Conservation (phyloP, 768 basidiomycete species). For the Psilocybe sp. region DNA sequence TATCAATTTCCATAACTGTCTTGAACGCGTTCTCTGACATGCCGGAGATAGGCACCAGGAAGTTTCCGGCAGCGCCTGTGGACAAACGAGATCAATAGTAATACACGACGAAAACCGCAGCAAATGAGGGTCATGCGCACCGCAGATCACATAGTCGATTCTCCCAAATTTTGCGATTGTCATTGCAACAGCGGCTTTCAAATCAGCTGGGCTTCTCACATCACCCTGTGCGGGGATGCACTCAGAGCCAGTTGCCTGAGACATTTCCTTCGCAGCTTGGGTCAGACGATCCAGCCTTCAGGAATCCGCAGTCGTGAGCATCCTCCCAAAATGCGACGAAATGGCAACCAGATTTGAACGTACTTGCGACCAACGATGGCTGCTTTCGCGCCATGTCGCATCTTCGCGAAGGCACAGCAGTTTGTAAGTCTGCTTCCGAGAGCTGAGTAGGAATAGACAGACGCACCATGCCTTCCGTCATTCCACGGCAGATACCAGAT, state of each 20-base stretch:
- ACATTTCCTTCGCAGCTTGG: slow-evolving; percentile 68
- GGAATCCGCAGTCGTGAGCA: neutral
- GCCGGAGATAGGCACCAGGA: slow-evolving; percentile 80
- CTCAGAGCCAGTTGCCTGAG: slow-evolving; percentile 59
- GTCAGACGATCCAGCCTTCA: slow-evolving; percentile 68
- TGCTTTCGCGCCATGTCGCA: slow-evolving; percentile 80
- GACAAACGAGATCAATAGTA: slow-evolving; percentile 1
- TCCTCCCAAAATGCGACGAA: slow-evolving; percentile 1
- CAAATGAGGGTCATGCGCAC: slow-evolving; percentile 36
- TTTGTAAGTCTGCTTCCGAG: slow-evolving; percentile 2
- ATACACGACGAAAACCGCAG: neutral
- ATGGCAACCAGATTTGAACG: slow-evolving; percentile 21
- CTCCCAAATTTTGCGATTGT: slow-evolving; percentile 75
- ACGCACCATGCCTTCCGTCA: slow-evolving; percentile 81
- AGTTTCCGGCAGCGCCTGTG: slow-evolving; percentile 93
- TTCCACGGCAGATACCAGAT: slow-evolving; percentile 88
- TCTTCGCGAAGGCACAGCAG: slow-evolving; percentile 39
- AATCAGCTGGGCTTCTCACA: slow-evolving; percentile 71
- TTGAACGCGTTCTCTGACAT: slow-evolving; percentile 89
- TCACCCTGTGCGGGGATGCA: slow-evolving; percentile 80
- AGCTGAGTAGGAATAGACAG: slow-evolving; percentile 3
- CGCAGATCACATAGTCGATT: slow-evolving; percentile 95
- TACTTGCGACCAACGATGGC: slow-evolving; percentile 87
- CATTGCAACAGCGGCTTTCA: slow-evolving; percentile 73
- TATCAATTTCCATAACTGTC: slow-evolving; percentile 93